Conservation (phyloP, 1,139 yeast species). For the Scheffersomyces lignicola region DNA sequence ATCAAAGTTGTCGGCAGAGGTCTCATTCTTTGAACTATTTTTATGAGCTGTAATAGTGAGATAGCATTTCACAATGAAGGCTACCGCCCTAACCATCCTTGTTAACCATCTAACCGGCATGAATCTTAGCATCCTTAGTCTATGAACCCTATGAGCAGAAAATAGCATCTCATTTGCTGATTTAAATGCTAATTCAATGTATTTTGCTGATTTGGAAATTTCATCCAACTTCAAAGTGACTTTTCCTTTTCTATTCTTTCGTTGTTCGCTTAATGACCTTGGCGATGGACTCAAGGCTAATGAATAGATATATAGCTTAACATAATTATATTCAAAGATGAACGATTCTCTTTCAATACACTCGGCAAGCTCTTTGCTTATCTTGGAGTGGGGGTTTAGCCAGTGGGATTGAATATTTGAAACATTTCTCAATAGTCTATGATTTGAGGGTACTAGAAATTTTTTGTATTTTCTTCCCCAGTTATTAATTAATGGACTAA, state of each 20-base stretch:
- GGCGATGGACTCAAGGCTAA: constrained; percentile 66
- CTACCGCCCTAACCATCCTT: constrained; percentile 85
- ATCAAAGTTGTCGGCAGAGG: constrained; percentile 36
- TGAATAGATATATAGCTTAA: constrained; percentile 80
- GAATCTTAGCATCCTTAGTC: constrained; percentile 59
- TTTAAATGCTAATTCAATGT: constrained; percentile 76
- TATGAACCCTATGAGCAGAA: constrained; percentile 71
- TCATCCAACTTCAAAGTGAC: constrained; percentile 61
- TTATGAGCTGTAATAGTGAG: constrained; percentile 60
- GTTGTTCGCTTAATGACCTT: constrained; percentile 19
- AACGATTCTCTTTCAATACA: constrained; percentile 67
- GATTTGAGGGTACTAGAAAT: constrained; percentile 50
- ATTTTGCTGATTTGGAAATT: constrained; percentile 70
- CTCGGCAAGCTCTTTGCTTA: constrained; percentile 36
- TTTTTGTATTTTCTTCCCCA: constrained; percentile 71
- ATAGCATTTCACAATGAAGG: constrained; percentile 85
- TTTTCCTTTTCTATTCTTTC: constrained; percentile 16
- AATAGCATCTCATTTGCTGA: constrained; percentile 81
- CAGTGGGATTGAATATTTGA: constrained; percentile 31
- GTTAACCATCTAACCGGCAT: constrained; percentile 94
- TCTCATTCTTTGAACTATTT: constrained; percentile 21
- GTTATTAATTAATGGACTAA: constrained; percentile 73
- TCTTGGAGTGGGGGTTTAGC: constrained; percentile 38
- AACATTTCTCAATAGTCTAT: constrained; percentile 24
- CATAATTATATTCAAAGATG: constrained; percentile 80